Conservation (phyloP, 2,329 filamentous ascomycete species). For the Oidium heveae region DNA sequence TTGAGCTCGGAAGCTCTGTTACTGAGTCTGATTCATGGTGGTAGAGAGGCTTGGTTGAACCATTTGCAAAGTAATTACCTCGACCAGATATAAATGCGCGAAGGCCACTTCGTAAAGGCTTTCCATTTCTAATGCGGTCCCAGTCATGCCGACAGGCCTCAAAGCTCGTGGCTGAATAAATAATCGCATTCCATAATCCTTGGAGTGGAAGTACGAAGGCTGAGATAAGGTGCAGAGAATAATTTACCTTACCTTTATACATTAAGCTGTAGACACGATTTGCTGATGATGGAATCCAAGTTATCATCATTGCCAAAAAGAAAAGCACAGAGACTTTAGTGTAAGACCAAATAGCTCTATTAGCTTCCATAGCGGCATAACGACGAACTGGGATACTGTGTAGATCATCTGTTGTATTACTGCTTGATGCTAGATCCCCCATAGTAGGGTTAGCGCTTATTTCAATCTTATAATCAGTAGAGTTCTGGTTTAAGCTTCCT, state of each 20-base stretch:
- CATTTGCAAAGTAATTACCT: background rate
- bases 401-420: background rate
- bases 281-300: conserved; percentile 53
- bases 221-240: conserved; percentile 41
- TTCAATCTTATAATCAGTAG: conserved; percentile 1
- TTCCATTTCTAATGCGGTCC: background rate
- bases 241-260: conserved; percentile 24
- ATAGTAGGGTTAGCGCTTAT: background rate
- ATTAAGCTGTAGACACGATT: conserved; percentile 52
- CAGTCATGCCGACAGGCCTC: conserved; percentile 25
- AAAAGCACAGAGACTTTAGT: conserved; percentile 46
- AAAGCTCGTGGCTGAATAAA: conserved; percentile 49
- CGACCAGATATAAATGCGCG: background rate
- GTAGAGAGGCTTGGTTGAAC: background rate
- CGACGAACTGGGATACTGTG: conserved; percentile 3
- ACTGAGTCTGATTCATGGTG: conserved; percentile 1
- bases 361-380: conserved; percentile 15
- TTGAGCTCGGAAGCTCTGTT: background rate
- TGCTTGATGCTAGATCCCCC: background rate
- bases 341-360: conserved; percentile 41
- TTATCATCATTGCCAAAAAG: conserved; percentile 44
- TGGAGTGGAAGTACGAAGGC: conserved; percentile 57
- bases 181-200: conserved; percentile 62
- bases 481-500: background rate
- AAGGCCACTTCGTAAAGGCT: background rate